Evolutionary conservation across 164 flowering plant genomes (phyloP), one percentile per base, ranked within the genome.

Genomic region (Aristolochia contorta): DNA sequence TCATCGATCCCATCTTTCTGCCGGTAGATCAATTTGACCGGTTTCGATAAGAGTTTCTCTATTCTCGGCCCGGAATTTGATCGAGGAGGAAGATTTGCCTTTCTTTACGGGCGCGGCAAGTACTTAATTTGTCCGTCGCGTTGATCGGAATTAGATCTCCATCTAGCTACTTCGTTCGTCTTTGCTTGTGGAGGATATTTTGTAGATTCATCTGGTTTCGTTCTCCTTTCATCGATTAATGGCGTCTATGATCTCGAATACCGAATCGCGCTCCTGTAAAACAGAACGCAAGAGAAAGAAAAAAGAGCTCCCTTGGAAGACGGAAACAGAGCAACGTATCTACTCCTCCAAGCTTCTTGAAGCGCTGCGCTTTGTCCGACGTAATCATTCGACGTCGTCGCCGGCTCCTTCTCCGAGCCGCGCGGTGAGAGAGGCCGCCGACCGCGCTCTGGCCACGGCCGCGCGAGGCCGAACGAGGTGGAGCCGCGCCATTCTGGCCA

Each of bases 401-500:
- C 18, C 48, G 6, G 69, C 73, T 13, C 76, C 75, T 0, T 54
- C 68, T 13, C 65, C 75, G 0, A 80, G 79, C 32, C 77, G 81
- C 1, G 82, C 74, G 12, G 81, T 87, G 9, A 72, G 89, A 1
- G 88, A 82, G 32, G 83, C 85, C 0, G 91, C 91, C n/a, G 85
- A 88, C 51, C 69, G 80, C 22, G 80, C 72, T 1, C 67, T 88
- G 3, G 96, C 96, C 16, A 68, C 70, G 12, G 72, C 96, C 0
- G 96, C 89, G 0, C 74, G 70, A 47, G 91, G 95, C n/a, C 69
- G 75, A 37, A 82, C 84, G 8, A 59, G 86, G 68, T 87, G 95
- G 95, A 87, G 96, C 76, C 69, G 91, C 20, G 86, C 91, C 18
- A 83, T 87, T 16, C 71, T 85, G 58, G 69, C 75, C 14, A 79